Evolutionary conservation across 805 yeast genomes (phyloP), one percentile per base, ranked within the genome.

Genomic region (Candida tammaniensis): DNA sequence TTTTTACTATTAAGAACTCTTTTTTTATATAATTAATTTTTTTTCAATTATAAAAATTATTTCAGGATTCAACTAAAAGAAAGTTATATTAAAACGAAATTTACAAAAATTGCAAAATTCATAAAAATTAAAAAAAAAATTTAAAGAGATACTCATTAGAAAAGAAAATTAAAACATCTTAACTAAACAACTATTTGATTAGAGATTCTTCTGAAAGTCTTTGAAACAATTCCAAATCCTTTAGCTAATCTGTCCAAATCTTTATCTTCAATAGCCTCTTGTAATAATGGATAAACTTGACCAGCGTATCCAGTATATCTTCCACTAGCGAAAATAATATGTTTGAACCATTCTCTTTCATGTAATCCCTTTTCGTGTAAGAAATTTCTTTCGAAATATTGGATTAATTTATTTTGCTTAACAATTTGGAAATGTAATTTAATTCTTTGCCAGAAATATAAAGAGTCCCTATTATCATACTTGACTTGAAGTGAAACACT

Each of bases 321-420:
- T 31, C 77, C 72, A 7, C 86, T 80, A 3, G 84, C 84, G 53
- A 68, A 78, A 0, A 82, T 59, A 17, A 78, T 61, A 55, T 82
- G 86, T 50, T 70, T 79, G 64, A 78, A 74, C 82, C 84, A 80
- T 5, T 55, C 54, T 43, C 86, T 63, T 21, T 64, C 64, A 19
- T 59, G 47, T 20, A 80, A 57, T 0, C 83, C 78, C 10, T 63
- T 47, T 7, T 57, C 54, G 36, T 69, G 54, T 18, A 80, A 49
- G 46, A 80, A 79, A 47, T 74, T 51, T 37, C 78, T 61, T 51
- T 81, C 85, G 18, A 80, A 57, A 36, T 71, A 67, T 42, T 65
- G 64, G 32, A 57, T 42, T 27, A 57, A 45, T 44, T 55, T 57
- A 51, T 67, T 67, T 42, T 61, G 67, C 35, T 47, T 55, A 39